phyloP scores from a whole-genome alignment of 148 eudicot genomes.

The Cornus controversa region DNA sequence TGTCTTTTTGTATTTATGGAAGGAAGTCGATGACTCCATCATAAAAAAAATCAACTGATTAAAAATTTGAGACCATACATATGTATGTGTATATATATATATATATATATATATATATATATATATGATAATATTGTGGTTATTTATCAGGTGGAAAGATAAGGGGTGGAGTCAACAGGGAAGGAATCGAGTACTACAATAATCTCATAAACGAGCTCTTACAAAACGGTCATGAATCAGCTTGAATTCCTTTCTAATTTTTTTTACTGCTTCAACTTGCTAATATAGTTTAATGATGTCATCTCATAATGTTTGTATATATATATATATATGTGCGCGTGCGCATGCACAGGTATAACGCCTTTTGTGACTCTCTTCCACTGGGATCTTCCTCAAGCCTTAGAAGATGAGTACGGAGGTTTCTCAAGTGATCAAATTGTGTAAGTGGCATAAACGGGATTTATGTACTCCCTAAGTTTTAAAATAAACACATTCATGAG shows the following conservation, averaged over 20 bases:
- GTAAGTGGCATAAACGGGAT: no score
- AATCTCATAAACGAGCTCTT: constrained; percentile 49
- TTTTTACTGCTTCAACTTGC: not conserved
- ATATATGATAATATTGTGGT: not conserved
- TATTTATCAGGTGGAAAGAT: constrained; percentile 43
- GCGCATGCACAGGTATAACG: constrained; percentile 34
- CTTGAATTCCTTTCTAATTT: not conserved
- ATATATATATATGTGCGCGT: no score
- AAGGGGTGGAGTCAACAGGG: constrained; percentile 42
- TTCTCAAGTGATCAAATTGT: constrained; percentile 33
- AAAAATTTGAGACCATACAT: no score
- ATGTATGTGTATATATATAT: no score
- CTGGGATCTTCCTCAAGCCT: constrained; percentile 44
- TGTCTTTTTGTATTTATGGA: not conserved
- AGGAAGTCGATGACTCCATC: not conserved
- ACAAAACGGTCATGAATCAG: constrained; percentile 27
- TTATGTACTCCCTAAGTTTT: no score
- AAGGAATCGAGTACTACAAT: constrained; percentile 55
- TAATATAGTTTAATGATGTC: not conserved
- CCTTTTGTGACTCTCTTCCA: constrained; percentile 49
- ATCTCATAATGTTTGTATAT: not conserved
- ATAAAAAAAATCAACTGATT: no score
- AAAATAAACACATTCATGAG: no score
- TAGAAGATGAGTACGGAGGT: constrained; percentile 52
- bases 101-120: not conserved